Percentiles rank a stretch among this genome's conserved stretches.
phyloP scores from a whole-genome alignment of 78 protist species.

The Dictyostelium capitatum region DNA sequence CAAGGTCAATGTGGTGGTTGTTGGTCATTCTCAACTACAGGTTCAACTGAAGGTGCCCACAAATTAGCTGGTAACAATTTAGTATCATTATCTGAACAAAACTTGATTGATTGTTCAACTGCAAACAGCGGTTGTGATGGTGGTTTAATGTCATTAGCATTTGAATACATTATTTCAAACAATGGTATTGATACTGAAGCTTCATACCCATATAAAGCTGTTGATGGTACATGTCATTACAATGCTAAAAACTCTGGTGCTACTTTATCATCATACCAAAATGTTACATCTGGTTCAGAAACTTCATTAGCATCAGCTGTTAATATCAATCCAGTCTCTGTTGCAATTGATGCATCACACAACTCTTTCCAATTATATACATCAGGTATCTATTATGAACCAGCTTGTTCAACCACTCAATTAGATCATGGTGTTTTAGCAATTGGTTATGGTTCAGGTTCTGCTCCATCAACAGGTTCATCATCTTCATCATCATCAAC shows the following conservation, averaged over 20 bases:
- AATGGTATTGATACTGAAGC: conserved; percentile 90
- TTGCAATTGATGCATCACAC: conserved; percentile 93
- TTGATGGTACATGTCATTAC: conserved; percentile 50
- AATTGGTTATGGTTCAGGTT: conserved; percentile 86
- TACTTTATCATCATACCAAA: conserved; percentile 54
- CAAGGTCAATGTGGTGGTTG: conserved; percentile 91
- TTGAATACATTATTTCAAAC: conserved; percentile 80
- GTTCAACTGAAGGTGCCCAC: conserved; percentile 81
- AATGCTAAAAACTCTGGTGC: conserved; percentile 42
- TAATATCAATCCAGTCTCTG: conserved; percentile 85
- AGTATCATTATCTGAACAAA: conserved; percentile 86
- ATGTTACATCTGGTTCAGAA: conserved; percentile 81
- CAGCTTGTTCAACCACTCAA: conserved; percentile 77
- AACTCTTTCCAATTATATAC: conserved; percentile 90
- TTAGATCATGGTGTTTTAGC: conserved; percentile 94
- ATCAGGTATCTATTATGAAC: conserved; percentile 87
- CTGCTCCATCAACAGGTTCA: not conserved
- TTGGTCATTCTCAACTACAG: conserved; percentile 87
- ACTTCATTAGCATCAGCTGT: conserved; percentile 68
- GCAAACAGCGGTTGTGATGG: conserved; percentile 89
- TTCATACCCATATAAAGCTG: conserved; percentile 91
- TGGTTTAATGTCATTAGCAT: conserved; percentile 86
- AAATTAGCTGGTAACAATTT: conserved; percentile 7
- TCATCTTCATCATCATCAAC: conserved; percentile 5
- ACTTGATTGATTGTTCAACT: conserved; percentile 87